Conservation (phyloP, 805 yeast genomes). For the Candida chauliodis region DNA sequence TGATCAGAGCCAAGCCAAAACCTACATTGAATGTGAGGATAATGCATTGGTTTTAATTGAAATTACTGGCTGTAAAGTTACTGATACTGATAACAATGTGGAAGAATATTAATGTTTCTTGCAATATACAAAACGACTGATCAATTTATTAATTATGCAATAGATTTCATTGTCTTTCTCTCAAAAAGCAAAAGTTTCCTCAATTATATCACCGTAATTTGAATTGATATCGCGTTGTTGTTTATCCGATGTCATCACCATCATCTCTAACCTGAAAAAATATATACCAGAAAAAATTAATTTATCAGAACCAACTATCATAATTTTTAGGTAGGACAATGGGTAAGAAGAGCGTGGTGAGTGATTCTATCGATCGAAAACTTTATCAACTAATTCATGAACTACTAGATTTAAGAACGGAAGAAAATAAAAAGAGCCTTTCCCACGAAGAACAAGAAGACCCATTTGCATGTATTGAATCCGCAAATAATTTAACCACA, state of each 20-base stretch:
- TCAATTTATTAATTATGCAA: too few relatives aligned
- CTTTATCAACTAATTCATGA: conserved; percentile 53
- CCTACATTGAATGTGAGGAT: conserved; percentile 48
- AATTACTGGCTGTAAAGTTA: conserved; percentile 68
- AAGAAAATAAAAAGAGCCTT: conserved; percentile 28
- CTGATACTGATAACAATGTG: conserved; percentile 70
- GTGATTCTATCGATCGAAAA: conserved; percentile 29
- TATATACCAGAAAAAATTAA: too few relatives aligned
- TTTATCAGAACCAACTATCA: too few relatives aligned
- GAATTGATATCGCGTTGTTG: too few relatives aligned
- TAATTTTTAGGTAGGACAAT: too few relatives aligned
- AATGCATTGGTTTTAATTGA: conserved; percentile 64
- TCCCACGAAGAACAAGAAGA: conserved; percentile 14
- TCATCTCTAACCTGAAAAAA: too few relatives aligned
- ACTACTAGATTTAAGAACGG: conserved; percentile 58
- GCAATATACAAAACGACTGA: too few relatives aligned
- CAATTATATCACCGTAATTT: too few relatives aligned
- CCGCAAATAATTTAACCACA: conserved; percentile 56
- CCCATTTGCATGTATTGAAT: conserved; percentile 44
- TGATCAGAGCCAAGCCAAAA: conserved; percentile 61
- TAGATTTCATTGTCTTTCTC: too few relatives aligned
- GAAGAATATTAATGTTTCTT: conserved; percentile 27
- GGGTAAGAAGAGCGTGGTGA: conserved; percentile 4
- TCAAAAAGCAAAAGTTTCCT: too few relatives aligned
- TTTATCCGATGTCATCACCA: too few relatives aligned